phyloP scores from a whole-genome alignment of 2,329 filamentous ascomycete species.

The Neonectria hederae region DNA sequence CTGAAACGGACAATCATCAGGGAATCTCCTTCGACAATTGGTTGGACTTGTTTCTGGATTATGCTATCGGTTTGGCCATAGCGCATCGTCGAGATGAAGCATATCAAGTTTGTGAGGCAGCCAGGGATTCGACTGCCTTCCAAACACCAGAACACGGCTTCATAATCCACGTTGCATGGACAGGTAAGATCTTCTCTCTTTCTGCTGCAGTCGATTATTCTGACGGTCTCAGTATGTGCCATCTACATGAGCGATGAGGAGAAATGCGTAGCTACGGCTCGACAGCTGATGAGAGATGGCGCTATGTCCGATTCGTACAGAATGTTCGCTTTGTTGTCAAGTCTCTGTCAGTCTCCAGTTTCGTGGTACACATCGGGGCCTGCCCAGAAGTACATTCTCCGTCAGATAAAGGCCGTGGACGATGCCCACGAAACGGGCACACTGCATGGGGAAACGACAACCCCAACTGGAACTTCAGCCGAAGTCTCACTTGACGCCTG shows the following conservation, averaged over 20 bases:
- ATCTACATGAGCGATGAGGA: constrained; percentile 83
- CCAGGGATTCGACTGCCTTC: constrained; percentile 84
- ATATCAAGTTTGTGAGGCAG: constrained; percentile 82
- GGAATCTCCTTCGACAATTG: constrained; percentile 84
- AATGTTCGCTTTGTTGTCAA: constrained; percentile 81
- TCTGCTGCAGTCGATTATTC: not conserved
- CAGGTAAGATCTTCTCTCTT: constrained; percentile 59
- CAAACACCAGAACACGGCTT: constrained; percentile 75
- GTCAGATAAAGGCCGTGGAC: constrained; percentile 94
- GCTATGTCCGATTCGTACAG: constrained; percentile 86
- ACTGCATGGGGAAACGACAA: constrained; percentile 34
- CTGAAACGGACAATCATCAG: constrained; percentile 65
- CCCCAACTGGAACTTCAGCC: not conserved
- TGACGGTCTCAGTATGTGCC: constrained; percentile 72
- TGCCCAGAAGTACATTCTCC: constrained; percentile 88
- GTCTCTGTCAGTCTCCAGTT: constrained; percentile 76
- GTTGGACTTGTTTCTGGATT: constrained; percentile 91
- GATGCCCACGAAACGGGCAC: constrained; percentile 57
- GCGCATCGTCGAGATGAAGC: constrained; percentile 74
- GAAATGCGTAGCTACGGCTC: constrained; percentile 74
- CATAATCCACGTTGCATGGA: constrained; percentile 80
- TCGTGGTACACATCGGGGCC: constrained; percentile 83
- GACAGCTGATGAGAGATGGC: constrained; percentile 86
- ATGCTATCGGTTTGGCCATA: constrained; percentile 79
- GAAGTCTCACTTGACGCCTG: constrained; percentile 72